phyloP scores from a whole-genome alignment of 148 eudicot genomes.

The Cornus controversa region DNA sequence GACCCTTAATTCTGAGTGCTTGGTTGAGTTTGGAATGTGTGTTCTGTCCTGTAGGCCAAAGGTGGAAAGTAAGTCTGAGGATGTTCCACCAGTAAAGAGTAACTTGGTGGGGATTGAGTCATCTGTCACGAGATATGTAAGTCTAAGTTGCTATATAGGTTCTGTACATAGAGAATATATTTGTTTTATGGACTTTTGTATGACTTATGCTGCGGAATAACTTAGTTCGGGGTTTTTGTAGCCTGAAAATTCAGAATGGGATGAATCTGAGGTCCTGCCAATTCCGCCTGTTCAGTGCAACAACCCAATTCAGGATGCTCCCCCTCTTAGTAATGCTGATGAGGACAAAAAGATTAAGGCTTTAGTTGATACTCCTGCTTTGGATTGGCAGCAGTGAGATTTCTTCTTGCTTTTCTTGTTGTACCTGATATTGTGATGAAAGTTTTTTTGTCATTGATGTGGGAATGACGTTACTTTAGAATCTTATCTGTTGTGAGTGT shows the following conservation, averaged over 20 bases:
- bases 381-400: slow-evolving; percentile 82
- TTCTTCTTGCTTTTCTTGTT: neutral
- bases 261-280: slow-evolving; percentile 61
- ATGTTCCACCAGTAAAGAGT: slow-evolving; percentile 46
- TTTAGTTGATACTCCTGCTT: slow-evolving; percentile 62
- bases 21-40: slow-evolving; percentile 8
- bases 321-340: slow-evolving; percentile 64
- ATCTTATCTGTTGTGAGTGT: slow-evolving; percentile 2
- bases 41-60: slow-evolving; percentile 54
- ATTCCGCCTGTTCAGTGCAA: slow-evolving; percentile 32
- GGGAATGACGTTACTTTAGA: no score
- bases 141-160: neutral
- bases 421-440: neutral
- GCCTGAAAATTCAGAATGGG: slow-evolving; percentile 81
- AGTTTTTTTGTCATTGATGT: neutral
- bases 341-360: slow-evolving; percentile 83
- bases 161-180: neutral
- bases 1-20: slow-evolving; percentile 1
- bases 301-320: slow-evolving; percentile 57
- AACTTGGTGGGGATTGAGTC: slow-evolving; percentile 51
- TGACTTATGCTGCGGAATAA: neutral
- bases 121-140: slow-evolving; percentile 53
- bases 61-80: slow-evolving; percentile 40
- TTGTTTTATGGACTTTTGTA: neutral
- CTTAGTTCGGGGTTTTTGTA: no score